These are phyloP conservation scores for Coniochaeta sp. DNA, from an alignment of 2,329 filamentous ascomycete species.

Conservation along the genomic window DNA sequence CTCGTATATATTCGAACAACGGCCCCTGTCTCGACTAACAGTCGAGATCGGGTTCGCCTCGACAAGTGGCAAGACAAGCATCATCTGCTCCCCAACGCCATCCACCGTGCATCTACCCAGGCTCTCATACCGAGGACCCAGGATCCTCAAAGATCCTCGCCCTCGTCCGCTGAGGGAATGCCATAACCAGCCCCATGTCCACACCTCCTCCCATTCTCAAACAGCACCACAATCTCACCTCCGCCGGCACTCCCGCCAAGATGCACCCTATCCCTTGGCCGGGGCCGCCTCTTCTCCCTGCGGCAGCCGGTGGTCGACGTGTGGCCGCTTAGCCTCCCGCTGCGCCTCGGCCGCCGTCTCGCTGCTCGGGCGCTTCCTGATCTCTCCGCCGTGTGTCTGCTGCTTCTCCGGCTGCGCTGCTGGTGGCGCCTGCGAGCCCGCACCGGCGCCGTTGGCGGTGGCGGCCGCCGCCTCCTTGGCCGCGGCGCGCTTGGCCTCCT, in stretches of 20 bases:
- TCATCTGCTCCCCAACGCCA: no score
- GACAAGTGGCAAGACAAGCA: no score
- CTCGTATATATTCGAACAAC: background rate
- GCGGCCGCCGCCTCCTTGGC: conserved; percentile 28
- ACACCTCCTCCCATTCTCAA: background rate
- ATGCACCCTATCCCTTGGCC: background rate
- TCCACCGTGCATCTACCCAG: background rate
- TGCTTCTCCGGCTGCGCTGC: background rate
- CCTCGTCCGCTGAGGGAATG: background rate
- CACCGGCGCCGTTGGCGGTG: no score
- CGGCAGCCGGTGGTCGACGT: conserved; percentile 6
- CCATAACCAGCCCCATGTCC: background rate
- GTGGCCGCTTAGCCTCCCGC: conserved; percentile 18
- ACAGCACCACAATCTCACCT: background rate
- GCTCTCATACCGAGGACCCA: background rate
- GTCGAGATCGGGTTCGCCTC: no score
- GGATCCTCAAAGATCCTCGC: background rate
- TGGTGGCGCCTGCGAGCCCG: no score
- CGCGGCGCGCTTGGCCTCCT: conserved; percentile 40
- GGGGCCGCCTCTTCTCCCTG: background rate
- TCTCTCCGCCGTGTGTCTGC: conserved; percentile 20
- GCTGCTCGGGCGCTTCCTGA: conserved; percentile 28
- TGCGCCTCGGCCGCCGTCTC: conserved; percentile 8
- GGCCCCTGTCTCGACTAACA: no score
- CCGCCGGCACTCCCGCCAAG: background rate